Evolutionary conservation across 139 green algal species (phyloP).

Genomic region (Nannochloris sp.): DNA sequence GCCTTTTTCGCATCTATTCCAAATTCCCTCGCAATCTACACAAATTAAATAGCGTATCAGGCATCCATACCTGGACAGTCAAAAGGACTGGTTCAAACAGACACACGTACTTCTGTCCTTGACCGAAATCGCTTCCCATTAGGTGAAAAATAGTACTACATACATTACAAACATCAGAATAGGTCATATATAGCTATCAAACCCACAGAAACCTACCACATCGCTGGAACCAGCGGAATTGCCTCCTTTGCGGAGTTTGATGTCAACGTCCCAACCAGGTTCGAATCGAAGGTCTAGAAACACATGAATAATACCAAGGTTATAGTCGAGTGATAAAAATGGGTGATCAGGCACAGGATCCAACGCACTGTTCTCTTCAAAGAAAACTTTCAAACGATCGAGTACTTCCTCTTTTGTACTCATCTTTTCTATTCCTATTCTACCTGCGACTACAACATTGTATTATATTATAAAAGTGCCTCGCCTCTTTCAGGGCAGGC

Average conservation of each 20-base stretch:
- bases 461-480: too few relatives aligned
- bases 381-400: slow-evolving; percentile 15
- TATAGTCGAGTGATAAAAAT: background rate
- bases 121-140: slow-evolving; percentile 41
- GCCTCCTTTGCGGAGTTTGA: slow-evolving; percentile 36
- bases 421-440: background rate
- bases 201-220: slow-evolving; percentile 16
- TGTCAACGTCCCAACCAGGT: slow-evolving; percentile 42
- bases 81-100: background rate
- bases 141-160: slow-evolving; percentile 47
- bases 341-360: background rate
- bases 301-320: background rate
- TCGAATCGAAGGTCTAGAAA: slow-evolving; percentile 9
- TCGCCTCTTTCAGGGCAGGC: too few relatives aligned
- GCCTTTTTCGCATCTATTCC: slow-evolving; percentile 1
- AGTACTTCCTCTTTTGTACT: background rate
- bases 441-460: background rate
- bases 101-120: slow-evolving; percentile 29
- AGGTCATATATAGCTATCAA: background rate
- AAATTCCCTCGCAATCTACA: slow-evolving; percentile 23
- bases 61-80: background rate
- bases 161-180: background rate
- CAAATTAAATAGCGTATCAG: background rate
- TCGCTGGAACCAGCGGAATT: slow-evolving; percentile 39
- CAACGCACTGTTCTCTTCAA: slow-evolving; percentile 22